Percentiles rank a stretch among this genome's conserved stretches.
These are phyloP conservation scores for Lomentospora prolificans DNA, from an alignment of 2,329 filamentous ascomycete species.

Conservation along the genomic window DNA sequence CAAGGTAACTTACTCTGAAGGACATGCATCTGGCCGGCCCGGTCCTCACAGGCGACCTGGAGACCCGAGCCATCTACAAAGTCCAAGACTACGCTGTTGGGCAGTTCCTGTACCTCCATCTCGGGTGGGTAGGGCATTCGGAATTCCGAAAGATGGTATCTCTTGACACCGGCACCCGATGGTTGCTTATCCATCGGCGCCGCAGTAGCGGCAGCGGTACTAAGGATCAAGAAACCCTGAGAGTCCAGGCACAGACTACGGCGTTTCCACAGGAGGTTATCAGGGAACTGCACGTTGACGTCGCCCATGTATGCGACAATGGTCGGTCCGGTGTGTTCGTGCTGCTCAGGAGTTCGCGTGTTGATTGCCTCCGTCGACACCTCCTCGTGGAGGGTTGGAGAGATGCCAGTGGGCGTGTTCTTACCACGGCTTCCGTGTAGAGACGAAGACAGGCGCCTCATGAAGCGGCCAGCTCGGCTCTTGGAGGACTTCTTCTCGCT, in stretches of 20 bases:
- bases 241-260: slow-evolving; percentile 79
- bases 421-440: slow-evolving; percentile 34
- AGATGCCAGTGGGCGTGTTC: slow-evolving; percentile 30
- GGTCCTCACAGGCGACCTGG: slow-evolving; percentile 55
- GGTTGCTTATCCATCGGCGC: slow-evolving; percentile 43
- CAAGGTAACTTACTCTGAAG: slow-evolving; percentile 36
- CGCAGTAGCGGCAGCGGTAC: slow-evolving; percentile 38
- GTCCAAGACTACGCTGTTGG: slow-evolving; percentile 65
- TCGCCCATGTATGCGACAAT: slow-evolving; percentile 68
- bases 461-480: slow-evolving; percentile 46
- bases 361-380: slow-evolving; percentile 25
- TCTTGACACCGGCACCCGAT: slow-evolving; percentile 46
- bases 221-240: slow-evolving; percentile 73
- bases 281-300: slow-evolving; percentile 94
- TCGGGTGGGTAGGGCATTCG: slow-evolving; percentile 71
- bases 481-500: slow-evolving; percentile 32
- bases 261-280: slow-evolving; percentile 93
- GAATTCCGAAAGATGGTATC: slow-evolving; percentile 82
- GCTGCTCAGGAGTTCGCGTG: slow-evolving; percentile 10
- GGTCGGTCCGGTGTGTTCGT: slow-evolving; percentile 20
- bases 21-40: slow-evolving; percentile 44
- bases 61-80: slow-evolving; percentile 51
- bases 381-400: slow-evolving; percentile 43
- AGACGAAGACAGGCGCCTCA: slow-evolving; percentile 47
- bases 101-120: slow-evolving; percentile 83